Evolutionary conservation across 129 eudicot genomes (phyloP).

Genomic region (Silybum marianum): DNA sequence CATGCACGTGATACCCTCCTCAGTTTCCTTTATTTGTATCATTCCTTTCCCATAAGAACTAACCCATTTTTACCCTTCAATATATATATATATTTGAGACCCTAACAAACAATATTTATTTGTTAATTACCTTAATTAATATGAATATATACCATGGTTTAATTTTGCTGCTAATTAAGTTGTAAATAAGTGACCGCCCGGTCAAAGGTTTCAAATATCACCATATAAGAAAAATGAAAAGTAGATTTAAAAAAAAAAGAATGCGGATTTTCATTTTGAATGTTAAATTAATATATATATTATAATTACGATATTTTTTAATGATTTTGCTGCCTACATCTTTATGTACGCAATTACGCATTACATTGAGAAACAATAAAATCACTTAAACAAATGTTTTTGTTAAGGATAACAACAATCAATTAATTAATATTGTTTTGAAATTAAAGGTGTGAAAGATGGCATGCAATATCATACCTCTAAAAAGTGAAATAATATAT

Average conservation of each 20-base stretch:
- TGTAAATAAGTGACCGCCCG: neutral
- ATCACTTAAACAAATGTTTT: no score
- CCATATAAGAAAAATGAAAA: neutral
- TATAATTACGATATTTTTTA: no score
- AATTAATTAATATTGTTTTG: neutral
- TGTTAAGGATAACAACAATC: no score
- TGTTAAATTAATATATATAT: neutral
- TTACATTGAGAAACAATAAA: neutral
- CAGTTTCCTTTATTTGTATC: neutral
- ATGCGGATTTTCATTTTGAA: neutral
- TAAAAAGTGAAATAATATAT: neutral
- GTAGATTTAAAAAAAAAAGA: neutral
- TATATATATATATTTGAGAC: no score
- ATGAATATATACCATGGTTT: neutral
- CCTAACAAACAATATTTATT: no score
- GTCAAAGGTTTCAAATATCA: neutral
- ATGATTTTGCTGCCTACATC: neutral
- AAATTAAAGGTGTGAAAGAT: neutral
- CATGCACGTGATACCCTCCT: conserved; percentile 5
- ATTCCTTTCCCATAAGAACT: neutral
- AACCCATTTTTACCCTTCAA: neutral
- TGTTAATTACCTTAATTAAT: neutral
- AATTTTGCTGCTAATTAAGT: neutral
- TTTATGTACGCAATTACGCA: no score
- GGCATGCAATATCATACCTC: neutral